A percentile compares a stretch with the other conserved stretches of the same genome.
Conservation (phyloP, 345 rosid species). For the Populus alba region DNA sequence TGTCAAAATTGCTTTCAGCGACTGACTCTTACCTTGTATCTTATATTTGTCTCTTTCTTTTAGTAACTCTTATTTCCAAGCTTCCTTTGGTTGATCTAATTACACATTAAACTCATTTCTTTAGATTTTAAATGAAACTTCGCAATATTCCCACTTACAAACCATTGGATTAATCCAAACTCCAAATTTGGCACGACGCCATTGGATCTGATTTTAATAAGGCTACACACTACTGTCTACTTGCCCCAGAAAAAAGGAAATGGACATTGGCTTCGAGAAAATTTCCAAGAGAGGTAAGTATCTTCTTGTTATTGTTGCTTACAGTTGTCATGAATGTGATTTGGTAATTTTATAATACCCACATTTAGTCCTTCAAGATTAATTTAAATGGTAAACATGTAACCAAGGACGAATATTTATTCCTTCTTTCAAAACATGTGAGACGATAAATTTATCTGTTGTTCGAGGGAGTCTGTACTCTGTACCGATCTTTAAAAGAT, state of each 20-base stretch:
- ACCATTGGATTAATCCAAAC: neutral
- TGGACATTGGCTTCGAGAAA: neutral
- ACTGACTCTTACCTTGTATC: neutral
- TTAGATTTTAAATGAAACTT: neutral
- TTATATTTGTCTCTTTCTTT: neutral
- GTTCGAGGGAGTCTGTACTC: neutral
- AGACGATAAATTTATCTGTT: neutral
- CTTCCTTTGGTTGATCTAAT: neutral
- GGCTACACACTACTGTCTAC: neutral
- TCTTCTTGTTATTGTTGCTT: neutral
- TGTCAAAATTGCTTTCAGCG: neutral
- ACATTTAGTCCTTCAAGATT: neutral
- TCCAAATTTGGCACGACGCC: neutral
- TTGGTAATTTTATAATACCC: neutral
- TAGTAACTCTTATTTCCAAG: neutral
- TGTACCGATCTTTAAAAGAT: neutral
- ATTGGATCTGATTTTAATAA: constrained; percentile 18
- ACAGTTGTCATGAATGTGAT: constrained; percentile 21
- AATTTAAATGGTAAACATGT: neutral
- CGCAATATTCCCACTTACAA: too few species aligned
- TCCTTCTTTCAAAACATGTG: constrained; percentile 12
- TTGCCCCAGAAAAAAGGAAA: neutral
- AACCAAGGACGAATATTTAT: neutral
- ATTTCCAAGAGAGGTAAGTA: neutral
- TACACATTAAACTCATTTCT: neutral